Base-by-base conservation (phyloP, 305 asterid species). In the Fraxinus dipetala region DNA sequence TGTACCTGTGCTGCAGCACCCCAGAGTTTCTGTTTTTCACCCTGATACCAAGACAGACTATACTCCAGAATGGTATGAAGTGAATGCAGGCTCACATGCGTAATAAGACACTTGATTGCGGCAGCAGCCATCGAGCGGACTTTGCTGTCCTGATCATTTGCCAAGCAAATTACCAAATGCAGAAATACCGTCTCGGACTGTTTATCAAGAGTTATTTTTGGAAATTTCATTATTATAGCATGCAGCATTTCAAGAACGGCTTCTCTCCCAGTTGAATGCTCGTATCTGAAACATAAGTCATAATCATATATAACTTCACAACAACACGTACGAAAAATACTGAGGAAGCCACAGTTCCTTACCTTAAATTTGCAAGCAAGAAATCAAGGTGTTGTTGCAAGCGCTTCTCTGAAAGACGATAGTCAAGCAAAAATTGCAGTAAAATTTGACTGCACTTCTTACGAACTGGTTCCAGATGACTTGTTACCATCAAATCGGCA, bases 191-290 rank as follows among this genome's bases (percentile, higher is more conserved):
- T 91, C 78, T 87, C 92, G 48, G 92, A 92, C 84, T 91, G 97
- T 75, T 80, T 91, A 77, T 96, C 96, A 18, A 94, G 65, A 43
- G 79, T 76, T 5, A 81, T 83, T 61, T 34, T 83, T 8, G 97
- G 97, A 85, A 96, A 92, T 86, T 93, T 96, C 88, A 85, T 81
- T 86, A 96, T 91, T 82, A 96, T 89, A 72, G 91, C 92, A 89
- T 91, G 97, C 61, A 94, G 89, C 97, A 96, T 96, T 90, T 96
- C 98, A 78, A 96, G 98, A 77, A 94, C 92, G 75, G 98, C 89
- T 89, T 94, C 98, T 84, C 98, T 92, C 77, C 99, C 99, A 85
- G 91, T 85, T 77, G 98, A 80, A 89, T 94, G 97, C 83, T 93
- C 93, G 75, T 94, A 96, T 77, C 99, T 96, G 92, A 51, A 84